Evolutionary conservation across 192 early-diverging fungal species (phyloP), one percentile per base, ranked within the genome.

Genomic region (Linnemannia elongata): DNA sequence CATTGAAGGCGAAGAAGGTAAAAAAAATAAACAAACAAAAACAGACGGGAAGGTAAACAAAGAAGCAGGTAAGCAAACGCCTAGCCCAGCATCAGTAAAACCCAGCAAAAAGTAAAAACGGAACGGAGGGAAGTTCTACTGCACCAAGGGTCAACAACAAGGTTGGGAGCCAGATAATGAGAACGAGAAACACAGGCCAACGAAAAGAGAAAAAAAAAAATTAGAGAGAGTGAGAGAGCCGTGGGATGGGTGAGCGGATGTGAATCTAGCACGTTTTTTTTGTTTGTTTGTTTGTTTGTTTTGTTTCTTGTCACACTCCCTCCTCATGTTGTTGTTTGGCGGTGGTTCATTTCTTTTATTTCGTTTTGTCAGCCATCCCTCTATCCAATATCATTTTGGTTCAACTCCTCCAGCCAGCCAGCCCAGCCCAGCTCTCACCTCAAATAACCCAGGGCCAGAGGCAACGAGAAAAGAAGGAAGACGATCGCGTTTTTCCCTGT

Each of bases 111-210:
- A 52, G 17, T 52, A 52, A 20, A 52, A 52, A 52, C 49, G 49
- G 49, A 52, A 52, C 18, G 49, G 49, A 52, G 20, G 49, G 49
- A 52, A 52, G 18, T 52, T 52, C 49, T 52, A 52, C 49, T 18
- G 17, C 2, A 45, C 17, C 18, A 18, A 52, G 17, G 2, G 17
- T 6, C 15, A 22, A 4, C 20, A 52, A 66, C 60, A 66, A 66
- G 60, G 60, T 66, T 66, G 12, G 35, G 60, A 66, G 60, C 60
- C 30, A 66, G 60, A 30, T 38, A 75, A 82, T 72, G 55, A 72
- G 69, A 24, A 69, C 47, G 52, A 33, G 75, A 82, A 82, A 82
- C 81, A 82, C 75, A 76, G 81, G 76, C 81, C 81, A 82, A 72
- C 81, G 77, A 60, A 60, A 27, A 60, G 9, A 27, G 10, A 9